These are phyloP conservation scores for Begonia masoniana DNA, from an alignment of 306 rosid genomes.

Conservation along the genomic window DNA sequence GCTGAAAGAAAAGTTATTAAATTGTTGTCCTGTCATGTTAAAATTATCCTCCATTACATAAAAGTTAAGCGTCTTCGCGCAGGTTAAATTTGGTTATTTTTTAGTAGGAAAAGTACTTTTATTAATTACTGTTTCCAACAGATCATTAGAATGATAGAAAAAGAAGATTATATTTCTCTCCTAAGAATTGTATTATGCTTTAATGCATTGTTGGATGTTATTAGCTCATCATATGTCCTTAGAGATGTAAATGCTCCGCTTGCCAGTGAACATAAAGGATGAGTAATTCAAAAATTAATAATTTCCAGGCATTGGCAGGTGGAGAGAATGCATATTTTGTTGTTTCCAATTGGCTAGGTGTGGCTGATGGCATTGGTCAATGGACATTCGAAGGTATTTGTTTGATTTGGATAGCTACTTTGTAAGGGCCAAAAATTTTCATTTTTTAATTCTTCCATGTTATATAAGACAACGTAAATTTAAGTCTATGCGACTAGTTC, in stretches of 20 bases:
- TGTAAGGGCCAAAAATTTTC: no score
- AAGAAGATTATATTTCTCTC: not conserved
- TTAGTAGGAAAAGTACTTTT: not conserved
- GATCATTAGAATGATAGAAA: not conserved
- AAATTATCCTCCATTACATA: no score
- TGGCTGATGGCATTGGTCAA: conserved; percentile 70
- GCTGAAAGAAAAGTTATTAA: no score
- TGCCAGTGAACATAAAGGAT: conserved; percentile 12
- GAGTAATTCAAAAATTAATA: conserved; percentile 31
- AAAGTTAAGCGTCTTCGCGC: not conserved
- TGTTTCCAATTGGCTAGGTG: conserved; percentile 57
- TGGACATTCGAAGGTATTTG: conserved; percentile 67
- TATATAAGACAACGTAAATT: no score
- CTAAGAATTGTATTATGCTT: no score
- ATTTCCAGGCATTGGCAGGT: conserved; percentile 60
- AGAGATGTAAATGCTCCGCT: not conserved
- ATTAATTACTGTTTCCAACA: not conserved
- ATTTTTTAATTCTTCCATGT: no score
- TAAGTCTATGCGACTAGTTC: no score
- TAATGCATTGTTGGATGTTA: no score
- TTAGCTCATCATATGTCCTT: not conserved
- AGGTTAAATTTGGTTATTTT: not conserved
- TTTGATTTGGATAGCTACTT: not conserved
- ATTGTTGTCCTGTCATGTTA: no score
- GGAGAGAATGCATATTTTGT: conserved; percentile 62